These are phyloP conservation scores for Hippophae rhamnoides DNA, from an alignment of 306 rosid genomes.

Conservation along the genomic window DNA sequence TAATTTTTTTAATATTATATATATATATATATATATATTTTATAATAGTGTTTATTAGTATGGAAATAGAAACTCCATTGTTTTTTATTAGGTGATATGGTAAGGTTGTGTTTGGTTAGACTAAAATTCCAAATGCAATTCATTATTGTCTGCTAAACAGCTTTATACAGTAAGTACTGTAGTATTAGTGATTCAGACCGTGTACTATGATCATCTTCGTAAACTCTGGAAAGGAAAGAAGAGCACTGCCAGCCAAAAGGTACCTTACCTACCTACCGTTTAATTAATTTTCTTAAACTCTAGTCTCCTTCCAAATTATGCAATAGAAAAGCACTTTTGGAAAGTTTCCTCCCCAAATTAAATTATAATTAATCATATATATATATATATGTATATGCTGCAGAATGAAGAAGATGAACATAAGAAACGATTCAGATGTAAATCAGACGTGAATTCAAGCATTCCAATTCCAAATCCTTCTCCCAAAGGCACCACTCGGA, in stretches of 20 bases:
- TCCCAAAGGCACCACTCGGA: slow-evolving; percentile 34
- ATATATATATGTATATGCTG: background rate
- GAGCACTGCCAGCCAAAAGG: slow-evolving; percentile 23
- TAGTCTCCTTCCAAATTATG: too few species aligned
- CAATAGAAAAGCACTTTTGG: too few species aligned
- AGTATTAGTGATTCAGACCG: slow-evolving; percentile 61
- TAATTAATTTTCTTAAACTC: background rate
- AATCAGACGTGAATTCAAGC: slow-evolving; percentile 21
- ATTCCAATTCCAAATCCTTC: slow-evolving; percentile 44
- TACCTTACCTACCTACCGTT: slow-evolving; percentile 15
- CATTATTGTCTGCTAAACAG: slow-evolving; percentile 17
- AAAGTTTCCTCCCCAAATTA: background rate
- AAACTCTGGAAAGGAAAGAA: slow-evolving; percentile 31
- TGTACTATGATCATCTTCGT: slow-evolving; percentile 57
- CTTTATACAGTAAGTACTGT: slow-evolving; percentile 67
- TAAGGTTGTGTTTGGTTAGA: too few species aligned
- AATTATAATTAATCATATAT: background rate
- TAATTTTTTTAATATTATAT: too few species aligned
- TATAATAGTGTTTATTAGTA: too few species aligned
- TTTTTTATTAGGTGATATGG: too few species aligned
- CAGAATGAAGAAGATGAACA: slow-evolving; percentile 34
- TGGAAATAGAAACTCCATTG: too few species aligned
- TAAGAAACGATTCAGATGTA: slow-evolving; percentile 40
- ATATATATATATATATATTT: too few species aligned
- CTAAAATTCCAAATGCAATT: too few species aligned